phyloP scores from a whole-genome alignment of 176 grass and related monocot species.

The Thalia dealbata region DNA sequence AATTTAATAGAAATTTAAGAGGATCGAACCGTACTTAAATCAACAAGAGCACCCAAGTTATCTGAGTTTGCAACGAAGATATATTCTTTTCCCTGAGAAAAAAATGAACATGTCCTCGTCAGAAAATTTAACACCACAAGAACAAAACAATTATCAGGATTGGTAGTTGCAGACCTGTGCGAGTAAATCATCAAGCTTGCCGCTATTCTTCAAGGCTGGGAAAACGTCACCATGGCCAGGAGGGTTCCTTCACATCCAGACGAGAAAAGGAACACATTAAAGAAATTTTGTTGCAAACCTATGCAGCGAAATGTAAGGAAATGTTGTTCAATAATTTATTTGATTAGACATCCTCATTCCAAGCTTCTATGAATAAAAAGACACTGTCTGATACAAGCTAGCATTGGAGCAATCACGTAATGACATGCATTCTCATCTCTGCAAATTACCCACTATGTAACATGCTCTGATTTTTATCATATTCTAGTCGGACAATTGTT shows the following conservation, averaged over 20 bases:
- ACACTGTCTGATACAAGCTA: too few species aligned
- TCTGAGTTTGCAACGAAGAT: conserved; percentile 94
- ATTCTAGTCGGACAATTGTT: too few species aligned
- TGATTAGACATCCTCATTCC: conserved; percentile 72
- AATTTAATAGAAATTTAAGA: conserved; percentile 13
- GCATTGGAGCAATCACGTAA: too few species aligned
- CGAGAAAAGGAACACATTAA: neutral
- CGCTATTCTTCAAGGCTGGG: conserved; percentile 66
- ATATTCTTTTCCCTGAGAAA: conserved; percentile 77
- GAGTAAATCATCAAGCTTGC: conserved; percentile 80
- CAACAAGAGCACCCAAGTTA: conserved; percentile 78
- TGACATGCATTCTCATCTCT: too few species aligned
- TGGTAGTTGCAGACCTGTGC: conserved; percentile 41
- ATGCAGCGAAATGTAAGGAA: neutral
- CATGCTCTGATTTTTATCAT: too few species aligned
- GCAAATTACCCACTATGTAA: too few species aligned
- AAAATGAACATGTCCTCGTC: neutral
- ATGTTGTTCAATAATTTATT: neutral
- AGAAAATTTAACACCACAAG: neutral
- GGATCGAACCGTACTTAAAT: conserved; percentile 51
- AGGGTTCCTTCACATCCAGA: conserved; percentile 70
- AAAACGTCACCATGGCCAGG: conserved; percentile 98
- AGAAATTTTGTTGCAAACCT: neutral
- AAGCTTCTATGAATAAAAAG: too few species aligned
- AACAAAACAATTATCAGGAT: neutral